These are phyloP conservation scores for Flaveria linearis DNA, from an alignment of 129 eudicot genomes.

Conservation along the genomic window DNA sequence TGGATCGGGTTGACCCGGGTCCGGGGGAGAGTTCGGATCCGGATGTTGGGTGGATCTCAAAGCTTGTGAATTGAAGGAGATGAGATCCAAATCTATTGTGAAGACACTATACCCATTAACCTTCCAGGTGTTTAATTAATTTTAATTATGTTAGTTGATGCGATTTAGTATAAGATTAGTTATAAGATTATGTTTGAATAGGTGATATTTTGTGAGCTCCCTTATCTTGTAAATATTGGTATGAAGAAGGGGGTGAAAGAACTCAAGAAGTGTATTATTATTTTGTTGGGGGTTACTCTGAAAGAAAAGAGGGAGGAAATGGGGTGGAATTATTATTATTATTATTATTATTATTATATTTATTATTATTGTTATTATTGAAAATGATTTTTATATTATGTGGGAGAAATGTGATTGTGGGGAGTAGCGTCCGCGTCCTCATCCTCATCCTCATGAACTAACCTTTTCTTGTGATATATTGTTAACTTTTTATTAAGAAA, in stretches of 20 bases:
- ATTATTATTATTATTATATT: slow-evolving; percentile 7
- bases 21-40: slow-evolving; percentile 47
- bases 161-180: not conserved
- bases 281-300: slow-evolving; percentile 16
- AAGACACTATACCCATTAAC: not conserved
- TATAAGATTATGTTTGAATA: not conserved
- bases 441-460: too few species aligned
- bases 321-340: slow-evolving; percentile 26
- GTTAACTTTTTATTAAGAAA: too few species aligned
- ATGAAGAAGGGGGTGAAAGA: slow-evolving; percentile 11
- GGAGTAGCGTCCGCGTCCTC: too few species aligned
- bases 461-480: too few species aligned
- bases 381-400: slow-evolving; percentile 4
- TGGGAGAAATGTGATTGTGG: too few species aligned
- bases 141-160: slow-evolving; percentile 21
- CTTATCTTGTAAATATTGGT: slow-evolving; percentile 22
- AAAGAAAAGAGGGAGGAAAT: slow-evolving; percentile 6
- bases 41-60: slow-evolving; percentile 91
- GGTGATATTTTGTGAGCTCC: slow-evolving; percentile 21
- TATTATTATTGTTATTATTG: not conserved
- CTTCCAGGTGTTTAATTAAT: slow-evolving; percentile 17
- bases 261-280: not conserved
- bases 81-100: too few species aligned
- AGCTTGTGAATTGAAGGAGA: slow-evolving; percentile 52
- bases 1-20: slow-evolving; percentile 52